phyloP scores from a whole-genome alignment of 2,329 filamentous ascomycete species.

The Paecilomyces sp. region DNA sequence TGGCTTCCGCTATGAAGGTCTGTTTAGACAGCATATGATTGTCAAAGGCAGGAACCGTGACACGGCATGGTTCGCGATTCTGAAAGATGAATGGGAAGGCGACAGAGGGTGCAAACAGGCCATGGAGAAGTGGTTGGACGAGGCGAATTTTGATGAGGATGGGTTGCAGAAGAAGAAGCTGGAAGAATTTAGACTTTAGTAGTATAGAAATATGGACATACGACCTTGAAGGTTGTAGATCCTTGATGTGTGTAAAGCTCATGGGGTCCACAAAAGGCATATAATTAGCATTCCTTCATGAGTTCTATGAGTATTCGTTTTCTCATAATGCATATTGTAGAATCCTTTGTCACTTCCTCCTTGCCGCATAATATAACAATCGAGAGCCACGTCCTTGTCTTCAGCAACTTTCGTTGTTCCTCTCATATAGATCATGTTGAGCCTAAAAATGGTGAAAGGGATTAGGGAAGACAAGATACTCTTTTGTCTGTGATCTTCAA shows the following conservation, averaged over 20 bases:
- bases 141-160: slow-evolving; percentile 49
- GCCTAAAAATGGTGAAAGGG: neutral
- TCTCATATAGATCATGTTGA: neutral
- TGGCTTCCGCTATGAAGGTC: slow-evolving; percentile 53
- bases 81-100: slow-evolving; percentile 55
- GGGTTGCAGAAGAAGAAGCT: slow-evolving; percentile 47
- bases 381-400: neutral
- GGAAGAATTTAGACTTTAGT: slow-evolving; percentile 22
- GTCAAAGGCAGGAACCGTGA: slow-evolving; percentile 51
- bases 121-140: slow-evolving; percentile 49
- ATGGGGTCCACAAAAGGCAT: too few species aligned
- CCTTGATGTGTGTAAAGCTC: too few species aligned
- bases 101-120: slow-evolving; percentile 41
- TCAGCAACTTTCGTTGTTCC: neutral
- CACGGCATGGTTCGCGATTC: slow-evolving; percentile 52
- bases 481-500: neutral
- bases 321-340: neutral
- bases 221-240: neutral
- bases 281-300: neutral
- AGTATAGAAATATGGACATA: neutral
- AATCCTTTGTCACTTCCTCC: neutral
- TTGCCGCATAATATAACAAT: neutral
- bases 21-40: slow-evolving; percentile 55
- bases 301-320: slow-evolving; percentile 5
- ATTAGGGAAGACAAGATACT: neutral